Percentiles rank a stretch among this genome's conserved stretches.
These are phyloP conservation scores for Ogataea nitratoaversa DNA, from an alignment of 805 yeast species.

Conservation along the genomic window DNA sequence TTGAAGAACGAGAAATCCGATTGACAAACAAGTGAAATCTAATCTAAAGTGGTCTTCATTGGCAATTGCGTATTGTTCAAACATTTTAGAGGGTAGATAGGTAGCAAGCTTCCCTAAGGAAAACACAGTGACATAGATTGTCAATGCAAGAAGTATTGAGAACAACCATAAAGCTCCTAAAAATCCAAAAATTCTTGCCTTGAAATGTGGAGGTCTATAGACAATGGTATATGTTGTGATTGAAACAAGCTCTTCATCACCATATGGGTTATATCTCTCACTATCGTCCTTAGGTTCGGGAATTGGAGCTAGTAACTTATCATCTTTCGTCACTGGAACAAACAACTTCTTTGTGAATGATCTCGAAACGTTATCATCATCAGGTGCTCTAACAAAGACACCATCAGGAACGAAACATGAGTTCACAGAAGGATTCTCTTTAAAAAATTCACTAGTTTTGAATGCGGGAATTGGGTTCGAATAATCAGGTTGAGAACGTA, in stretches of 20 bases:
- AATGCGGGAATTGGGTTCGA: conserved; percentile 47
- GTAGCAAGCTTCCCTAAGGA: conserved; percentile 15
- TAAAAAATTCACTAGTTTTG: conserved; percentile 43
- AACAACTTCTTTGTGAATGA: conserved; percentile 63
- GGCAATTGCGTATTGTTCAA: neutral
- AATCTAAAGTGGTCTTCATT: neutral
- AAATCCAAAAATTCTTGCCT: conserved; percentile 49
- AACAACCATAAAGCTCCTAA: conserved; percentile 42
- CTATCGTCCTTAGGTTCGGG: conserved; percentile 30
- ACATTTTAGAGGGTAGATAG: conserved; percentile 24
- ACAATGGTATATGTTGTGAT: conserved; percentile 60
- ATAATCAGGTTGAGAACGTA: conserved; percentile 38
- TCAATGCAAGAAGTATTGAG: conserved; percentile 32
- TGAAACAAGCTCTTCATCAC: conserved; percentile 31
- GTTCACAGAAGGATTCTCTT: conserved; percentile 34
- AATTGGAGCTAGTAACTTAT: conserved; percentile 47
- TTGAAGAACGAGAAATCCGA: neutral
- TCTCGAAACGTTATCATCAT: conserved; percentile 69
- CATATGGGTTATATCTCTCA: conserved; percentile 29
- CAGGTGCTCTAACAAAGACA: conserved; percentile 79
- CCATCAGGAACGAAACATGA: conserved; percentile 81
- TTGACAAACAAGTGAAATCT: neutral
- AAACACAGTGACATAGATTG: conserved; percentile 9
- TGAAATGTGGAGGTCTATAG: conserved; percentile 80
- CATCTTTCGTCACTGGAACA: conserved; percentile 78